Evolutionary conservation across 2,329 filamentous ascomycete genomes (phyloP).

Genomic region (Stemphylium beticola): DNA sequence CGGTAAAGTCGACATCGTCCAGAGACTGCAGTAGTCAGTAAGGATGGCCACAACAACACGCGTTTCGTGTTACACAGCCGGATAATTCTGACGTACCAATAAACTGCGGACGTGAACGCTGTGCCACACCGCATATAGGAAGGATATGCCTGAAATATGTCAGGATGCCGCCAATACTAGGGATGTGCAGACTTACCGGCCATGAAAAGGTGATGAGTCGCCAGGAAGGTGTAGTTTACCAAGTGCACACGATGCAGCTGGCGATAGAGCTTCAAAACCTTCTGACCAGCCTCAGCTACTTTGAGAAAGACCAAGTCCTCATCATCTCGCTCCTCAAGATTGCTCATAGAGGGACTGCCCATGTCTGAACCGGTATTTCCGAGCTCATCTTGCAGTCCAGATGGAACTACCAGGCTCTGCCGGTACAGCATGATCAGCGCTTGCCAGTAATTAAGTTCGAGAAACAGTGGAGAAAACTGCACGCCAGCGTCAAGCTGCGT

Average conservation of each 20-base stretch:
- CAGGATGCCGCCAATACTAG: conserved; percentile 13
- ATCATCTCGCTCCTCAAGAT: conserved; percentile 73
- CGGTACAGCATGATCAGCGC: conserved; percentile 94
- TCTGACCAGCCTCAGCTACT: conserved; percentile 92
- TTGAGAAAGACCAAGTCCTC: conserved; percentile 93
- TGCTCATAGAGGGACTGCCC: conserved; percentile 65
- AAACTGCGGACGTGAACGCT: conserved; percentile 85
- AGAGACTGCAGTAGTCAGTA: conserved; percentile 63
- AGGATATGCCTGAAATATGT: conserved; percentile 70
- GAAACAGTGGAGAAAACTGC: conserved; percentile 84
- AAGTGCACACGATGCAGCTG: conserved; percentile 86
- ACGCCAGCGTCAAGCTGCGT: conserved; percentile 81
- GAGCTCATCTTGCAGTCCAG: conserved; percentile 81
- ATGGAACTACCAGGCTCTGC: conserved; percentile 85
- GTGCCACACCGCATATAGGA: conserved; percentile 97
- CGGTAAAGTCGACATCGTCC: conserved; percentile 97
- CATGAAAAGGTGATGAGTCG: conserved; percentile 97
- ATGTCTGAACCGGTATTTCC: conserved; percentile 64
- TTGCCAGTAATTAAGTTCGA: conserved; percentile 98
- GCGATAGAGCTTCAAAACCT: conserved; percentile 86
- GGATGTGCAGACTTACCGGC: conserved; percentile 65
- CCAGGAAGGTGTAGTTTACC: conserved; percentile 95
- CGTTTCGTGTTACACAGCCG: neutral
- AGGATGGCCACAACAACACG: neutral
- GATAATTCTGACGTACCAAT: conserved; percentile 65